Conservation (phyloP, 1,139 yeast species). For the Nadsonia starkeyi-henricii region DNA sequence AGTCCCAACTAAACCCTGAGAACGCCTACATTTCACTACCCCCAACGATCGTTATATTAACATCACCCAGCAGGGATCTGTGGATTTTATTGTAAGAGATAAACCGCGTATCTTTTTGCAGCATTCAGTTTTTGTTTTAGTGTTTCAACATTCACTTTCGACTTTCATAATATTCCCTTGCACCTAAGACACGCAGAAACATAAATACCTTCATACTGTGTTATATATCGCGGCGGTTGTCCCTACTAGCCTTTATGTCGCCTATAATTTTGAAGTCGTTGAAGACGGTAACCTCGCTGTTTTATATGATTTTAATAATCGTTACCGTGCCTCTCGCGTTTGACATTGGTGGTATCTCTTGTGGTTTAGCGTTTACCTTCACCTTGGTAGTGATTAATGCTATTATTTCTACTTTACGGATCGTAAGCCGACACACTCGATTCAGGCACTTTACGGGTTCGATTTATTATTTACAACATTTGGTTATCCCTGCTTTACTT, state of each 20-base stretch:
- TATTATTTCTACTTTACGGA: slow-evolving; percentile 55
- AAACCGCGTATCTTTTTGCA: no score
- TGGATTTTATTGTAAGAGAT: no score
- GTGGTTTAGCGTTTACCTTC: slow-evolving; percentile 80
- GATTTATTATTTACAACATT: slow-evolving; percentile 67
- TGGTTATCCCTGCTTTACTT: slow-evolving; percentile 68
- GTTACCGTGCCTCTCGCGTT: slow-evolving; percentile 88
- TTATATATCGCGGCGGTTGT: no score
- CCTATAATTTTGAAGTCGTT: slow-evolving; percentile 13
- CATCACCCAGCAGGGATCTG: no score
- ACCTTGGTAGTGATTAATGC: slow-evolving; percentile 60
- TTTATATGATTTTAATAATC: slow-evolving; percentile 45
- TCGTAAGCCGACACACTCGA: slow-evolving; percentile 36
- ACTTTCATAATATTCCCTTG: no score
- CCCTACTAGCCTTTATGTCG: neutral
- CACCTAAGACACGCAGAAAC: no score
- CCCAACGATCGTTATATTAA: no score
- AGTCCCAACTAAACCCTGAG: no score
- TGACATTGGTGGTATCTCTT: slow-evolving; percentile 80
- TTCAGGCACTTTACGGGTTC: slow-evolving; percentile 38
- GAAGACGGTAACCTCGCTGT: slow-evolving; percentile 16
- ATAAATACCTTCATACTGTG: no score
- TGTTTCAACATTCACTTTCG: no score
- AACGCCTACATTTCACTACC: no score
- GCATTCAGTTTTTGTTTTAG: no score